Evolutionary conservation across 179 eudicot genomes (phyloP), one percentile per base, ranked within the genome.

Genomic region (Dionaea muscipula): DNA sequence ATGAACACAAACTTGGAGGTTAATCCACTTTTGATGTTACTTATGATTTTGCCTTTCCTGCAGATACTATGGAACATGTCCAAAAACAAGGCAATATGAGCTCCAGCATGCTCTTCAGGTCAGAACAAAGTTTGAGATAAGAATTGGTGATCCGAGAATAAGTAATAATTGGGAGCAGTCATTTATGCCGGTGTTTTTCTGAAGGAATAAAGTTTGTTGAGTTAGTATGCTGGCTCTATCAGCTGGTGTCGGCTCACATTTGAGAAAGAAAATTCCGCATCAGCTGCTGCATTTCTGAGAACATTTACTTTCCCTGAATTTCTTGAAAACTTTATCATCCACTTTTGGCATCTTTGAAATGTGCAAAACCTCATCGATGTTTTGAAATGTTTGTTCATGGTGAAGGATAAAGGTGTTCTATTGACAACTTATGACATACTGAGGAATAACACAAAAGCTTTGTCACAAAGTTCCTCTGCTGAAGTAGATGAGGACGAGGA

Each of bases 381-480:
- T 10, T 41, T 23, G 19, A 4, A 26, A 33, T 59, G 4, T 23
- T 52, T 63, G 18, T 68, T 39, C 60, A 36, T 51, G 26, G 51
- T 77, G 63, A 72, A 93, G 99, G 83, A 85, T 71, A 83, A 81
- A 69, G 99, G 99, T 38, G 68, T 93, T 25, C 85, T 93, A 56
- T 66, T 93, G 43, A 93, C 99, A 47, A 93, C 99, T 18, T 93
- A 93, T 35, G 99, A 93, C 59, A 85, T 88, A 64, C 89, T 93
- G 59, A 71, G 99, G 52, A 82, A 85, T 67, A 88, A 93, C 65
- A 52, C 66, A 12, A 93, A 88, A 60, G 66, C 83, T 35, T 73
- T 93, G 56, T 48, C 77, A 55, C 86, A 86, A 51, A 72, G 68
- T 63, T 52, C 46, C 56, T 65, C 25, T 60, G 63, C 69, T 63